phyloP scores from a whole-genome alignment of 768 basidiomycete species.

The Suillus ampliporus region DNA sequence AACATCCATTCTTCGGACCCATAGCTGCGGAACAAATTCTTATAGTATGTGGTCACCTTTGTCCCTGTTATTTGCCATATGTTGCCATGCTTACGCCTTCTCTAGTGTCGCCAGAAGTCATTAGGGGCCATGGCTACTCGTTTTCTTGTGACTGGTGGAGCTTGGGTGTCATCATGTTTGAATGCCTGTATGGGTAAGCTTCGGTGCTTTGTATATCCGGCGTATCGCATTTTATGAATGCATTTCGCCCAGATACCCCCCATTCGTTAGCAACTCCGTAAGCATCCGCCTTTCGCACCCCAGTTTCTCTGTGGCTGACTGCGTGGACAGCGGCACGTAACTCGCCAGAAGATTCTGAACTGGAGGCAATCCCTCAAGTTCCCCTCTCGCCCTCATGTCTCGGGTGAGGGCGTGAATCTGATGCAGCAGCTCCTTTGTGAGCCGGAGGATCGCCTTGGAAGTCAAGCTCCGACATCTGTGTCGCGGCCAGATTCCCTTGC shows the following conservation, averaged over 20 bases:
- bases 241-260: conserved; percentile 71
- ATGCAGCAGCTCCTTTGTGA: conserved; percentile 93
- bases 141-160: conserved; percentile 99
- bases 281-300: conserved; percentile 32
- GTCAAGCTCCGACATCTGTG: conserved; percentile 68
- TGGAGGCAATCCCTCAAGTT: conserved; percentile 92
- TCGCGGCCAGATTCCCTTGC: conserved; percentile 81
- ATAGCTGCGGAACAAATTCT: conserved; percentile 83
- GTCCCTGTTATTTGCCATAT: conserved; percentile 26
- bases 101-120: conserved; percentile 89
- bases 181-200: conserved; percentile 88
- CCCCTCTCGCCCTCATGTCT: conserved; percentile 81
- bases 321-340: conserved; percentile 77
- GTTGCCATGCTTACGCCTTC: conserved; percentile 27
- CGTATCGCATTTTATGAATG: conserved; percentile 21
- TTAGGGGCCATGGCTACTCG: conserved; percentile 89
- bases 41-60: conserved; percentile 64
- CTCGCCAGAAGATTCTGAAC: conserved; percentile 96
- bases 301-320: conserved; percentile 11
- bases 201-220: conserved; percentile 33
- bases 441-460: conserved; percentile 91
- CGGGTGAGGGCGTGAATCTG: conserved; percentile 85
- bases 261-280: conserved; percentile 94
- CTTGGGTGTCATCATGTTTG: conserved; percentile 95
- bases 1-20: conserved; percentile 37